Evolutionary conservation across 2,329 filamentous ascomycete species (phyloP).

Genomic region (Cladosporium sp.): DNA sequence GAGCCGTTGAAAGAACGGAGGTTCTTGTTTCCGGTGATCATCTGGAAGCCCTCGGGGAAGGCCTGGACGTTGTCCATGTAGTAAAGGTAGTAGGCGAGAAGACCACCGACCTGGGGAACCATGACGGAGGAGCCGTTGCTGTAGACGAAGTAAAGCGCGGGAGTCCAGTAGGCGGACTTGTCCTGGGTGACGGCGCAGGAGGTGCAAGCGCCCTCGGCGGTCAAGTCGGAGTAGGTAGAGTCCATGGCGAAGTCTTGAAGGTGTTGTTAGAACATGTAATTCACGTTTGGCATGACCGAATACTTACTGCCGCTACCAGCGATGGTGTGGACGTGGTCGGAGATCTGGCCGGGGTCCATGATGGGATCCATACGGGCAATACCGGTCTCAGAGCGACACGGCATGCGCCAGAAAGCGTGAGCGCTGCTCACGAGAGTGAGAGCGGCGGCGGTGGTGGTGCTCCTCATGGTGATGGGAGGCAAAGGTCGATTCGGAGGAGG

Average conservation of each 20-base stretch:
- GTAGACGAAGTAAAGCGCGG: constrained; percentile 75
- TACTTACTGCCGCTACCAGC: constrained; percentile 75
- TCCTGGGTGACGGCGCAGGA: constrained; percentile 80
- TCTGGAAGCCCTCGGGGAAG: constrained; percentile 76
- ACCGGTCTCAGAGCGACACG: constrained; percentile 71
- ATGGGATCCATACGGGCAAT: constrained; percentile 77
- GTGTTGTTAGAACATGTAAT: constrained; percentile 22
- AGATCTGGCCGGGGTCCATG: constrained; percentile 61
- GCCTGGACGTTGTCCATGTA: constrained; percentile 66
- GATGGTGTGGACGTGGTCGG: constrained; percentile 71
- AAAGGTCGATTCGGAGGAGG: neutral
- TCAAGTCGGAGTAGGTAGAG: constrained; percentile 61
- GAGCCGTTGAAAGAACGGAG: constrained; percentile 71
- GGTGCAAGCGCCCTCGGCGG: constrained; percentile 67
- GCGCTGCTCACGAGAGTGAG: constrained; percentile 35
- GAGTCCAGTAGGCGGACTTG: constrained; percentile 84
- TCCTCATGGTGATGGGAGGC: constrained; percentile 19
- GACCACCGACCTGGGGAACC: constrained; percentile 75
- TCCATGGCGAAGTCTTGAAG: constrained; percentile 63
- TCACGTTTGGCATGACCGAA: neutral
- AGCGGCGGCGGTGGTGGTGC: constrained; percentile 19
- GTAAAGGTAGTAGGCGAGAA: constrained; percentile 90
- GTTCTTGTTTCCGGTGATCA: constrained; percentile 74
- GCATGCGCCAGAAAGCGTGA: constrained; percentile 84
- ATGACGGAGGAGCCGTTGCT: constrained; percentile 66